Base-by-base conservation (phyloP, 345 rosid species). In the Microcos paniculata region DNA sequence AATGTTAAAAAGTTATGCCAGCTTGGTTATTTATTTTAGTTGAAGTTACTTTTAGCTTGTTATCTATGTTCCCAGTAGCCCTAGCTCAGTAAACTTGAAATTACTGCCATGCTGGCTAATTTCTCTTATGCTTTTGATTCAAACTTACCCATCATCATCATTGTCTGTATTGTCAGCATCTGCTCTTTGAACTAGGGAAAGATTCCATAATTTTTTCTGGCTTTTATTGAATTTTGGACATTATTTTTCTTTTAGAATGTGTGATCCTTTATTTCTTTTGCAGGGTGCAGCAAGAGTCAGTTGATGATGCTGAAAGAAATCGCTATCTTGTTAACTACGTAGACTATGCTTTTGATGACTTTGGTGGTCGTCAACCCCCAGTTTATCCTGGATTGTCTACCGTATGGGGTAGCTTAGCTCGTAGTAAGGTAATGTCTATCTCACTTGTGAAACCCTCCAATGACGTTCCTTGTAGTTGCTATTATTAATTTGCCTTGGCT, bases 371-470 rank as follows among this genome's bases (percentile, higher is more conserved):
- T 80, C 99, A 96, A 71, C 90, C 96, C 77, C 98, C 99, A 0
- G 99, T 96, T 75, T 96, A 96, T 85, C 97, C 99, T 57, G 99
- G 99, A 73, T 85, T 96, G 82, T 91, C 97, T 62, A 94, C 98
- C 43, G 99, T 96, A 52, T 96, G 98, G 98, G 98, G 99, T 72
- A 96, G 99, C 88, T 87, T 96, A 83, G 99, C 99, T 82, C 93
- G 99, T 75, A 96, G 99, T 82, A 96, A 96, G 99, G 99, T 93
- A 80, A 42, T 49, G 46, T 26, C 35, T 40, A 62, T 46, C 57
- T 3, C 6, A 35, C 4, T 35, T 35, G n/a, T n/a, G n/a, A n/a
- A n/a, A n/a, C n/a, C n/a, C n/a, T 35, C 6, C 40, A 3, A 35
- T 7, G 40, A 35, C 6, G 40, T 35, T 15, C 72, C 31, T 57